These are phyloP conservation scores for Dichotomocladium elegans DNA, from an alignment of 371 early-diverging fungal genomes.

Conservation along the genomic window DNA sequence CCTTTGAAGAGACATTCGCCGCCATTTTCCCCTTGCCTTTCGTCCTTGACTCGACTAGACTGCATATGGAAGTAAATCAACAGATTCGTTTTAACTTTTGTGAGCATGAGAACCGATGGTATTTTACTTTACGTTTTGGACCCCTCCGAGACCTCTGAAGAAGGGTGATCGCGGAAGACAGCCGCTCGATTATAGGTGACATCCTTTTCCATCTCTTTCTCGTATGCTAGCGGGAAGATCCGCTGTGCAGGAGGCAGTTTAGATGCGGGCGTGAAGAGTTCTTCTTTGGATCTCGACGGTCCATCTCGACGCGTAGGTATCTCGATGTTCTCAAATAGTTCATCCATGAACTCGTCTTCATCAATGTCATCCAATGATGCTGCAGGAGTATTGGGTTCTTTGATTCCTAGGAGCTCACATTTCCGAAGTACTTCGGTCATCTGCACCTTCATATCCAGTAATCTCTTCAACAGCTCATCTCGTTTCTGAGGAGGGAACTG, in stretches of 20 bases:
- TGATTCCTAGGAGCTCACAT: slow-evolving; percentile 49
- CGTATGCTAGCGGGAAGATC: slow-evolving; percentile 45
- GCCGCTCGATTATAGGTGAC: slow-evolving; percentile 34
- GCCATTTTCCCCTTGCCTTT: slow-evolving; percentile 20
- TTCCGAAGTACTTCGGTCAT: slow-evolving; percentile 41
- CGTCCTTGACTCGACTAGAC: not conserved
- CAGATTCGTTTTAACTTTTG: too few relatives aligned
- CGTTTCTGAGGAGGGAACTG: slow-evolving; percentile 7
- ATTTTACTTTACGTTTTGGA: not conserved
- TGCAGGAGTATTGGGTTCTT: not conserved
- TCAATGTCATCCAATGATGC: slow-evolving; percentile 26
- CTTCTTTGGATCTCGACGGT: not conserved
- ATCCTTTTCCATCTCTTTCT: slow-evolving; percentile 45
- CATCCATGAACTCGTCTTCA: slow-evolving; percentile 46
- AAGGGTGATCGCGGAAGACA: not conserved
- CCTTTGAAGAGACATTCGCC: slow-evolving; percentile 20
- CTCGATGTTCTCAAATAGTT: slow-evolving; percentile 57
- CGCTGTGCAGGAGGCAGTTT: slow-evolving; percentile 37
- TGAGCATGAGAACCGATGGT: too few relatives aligned
- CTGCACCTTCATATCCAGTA: slow-evolving; percentile 35
- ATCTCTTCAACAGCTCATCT: slow-evolving; percentile 29
- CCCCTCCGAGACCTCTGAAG: too few relatives aligned
- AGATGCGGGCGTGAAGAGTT: too few relatives aligned
- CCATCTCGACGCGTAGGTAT: slow-evolving; percentile 9
- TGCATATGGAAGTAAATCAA: too few relatives aligned